phyloP scores from a whole-genome alignment of 805 yeast genomes.

The Metschnikowia borealis region DNA sequence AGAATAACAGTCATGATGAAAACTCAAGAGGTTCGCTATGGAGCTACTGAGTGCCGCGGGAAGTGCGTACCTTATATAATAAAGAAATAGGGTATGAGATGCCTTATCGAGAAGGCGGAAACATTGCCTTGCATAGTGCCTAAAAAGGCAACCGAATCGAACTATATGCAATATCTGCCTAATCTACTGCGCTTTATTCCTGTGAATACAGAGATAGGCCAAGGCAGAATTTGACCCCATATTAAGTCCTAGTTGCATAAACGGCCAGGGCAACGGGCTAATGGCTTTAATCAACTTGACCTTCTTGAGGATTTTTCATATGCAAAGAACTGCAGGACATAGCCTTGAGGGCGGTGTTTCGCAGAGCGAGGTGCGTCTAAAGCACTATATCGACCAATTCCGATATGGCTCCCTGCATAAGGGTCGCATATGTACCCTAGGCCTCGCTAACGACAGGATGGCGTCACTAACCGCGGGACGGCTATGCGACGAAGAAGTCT shows the following conservation, averaged over 20 bases:
- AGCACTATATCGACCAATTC: background rate
- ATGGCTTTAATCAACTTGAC: background rate
- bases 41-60: background rate
- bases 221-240: background rate
- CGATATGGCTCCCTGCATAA: background rate
- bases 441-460: background rate
- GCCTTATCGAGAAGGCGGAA: background rate
- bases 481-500: background rate
- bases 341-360: background rate
- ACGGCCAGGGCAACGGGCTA: background rate
- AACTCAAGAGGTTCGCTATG: background rate
- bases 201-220: background rate
- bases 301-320: background rate
- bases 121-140: background rate
- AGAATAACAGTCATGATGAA: conserved; percentile 5
- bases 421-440: background rate
- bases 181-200: background rate
- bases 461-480: background rate
- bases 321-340: background rate
- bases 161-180: background rate
- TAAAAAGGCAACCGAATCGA: background rate
- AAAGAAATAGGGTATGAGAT: background rate
- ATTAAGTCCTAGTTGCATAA: background rate
- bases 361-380: conserved; percentile 1
- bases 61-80: background rate